Evolutionary conservation across 202 grass and related monocot genomes (phyloP), one percentile per base, ranked within the genome.

Genomic region (Carex arenaria): DNA sequence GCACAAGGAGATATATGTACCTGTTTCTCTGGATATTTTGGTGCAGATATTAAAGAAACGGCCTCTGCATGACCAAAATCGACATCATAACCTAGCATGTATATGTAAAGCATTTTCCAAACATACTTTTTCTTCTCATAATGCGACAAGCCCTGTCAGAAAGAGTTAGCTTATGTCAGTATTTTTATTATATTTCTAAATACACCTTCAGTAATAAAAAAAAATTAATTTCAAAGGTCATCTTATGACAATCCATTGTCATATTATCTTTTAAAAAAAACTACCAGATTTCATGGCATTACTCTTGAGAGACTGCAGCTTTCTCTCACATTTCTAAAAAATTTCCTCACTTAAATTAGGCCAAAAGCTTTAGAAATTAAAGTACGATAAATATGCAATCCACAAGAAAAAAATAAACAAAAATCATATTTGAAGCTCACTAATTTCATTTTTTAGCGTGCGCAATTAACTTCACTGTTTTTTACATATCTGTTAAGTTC

Each of bases 101-200:
- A 93, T 54, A 95, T 95, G 80, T 99, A 99, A 88, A 99, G 96
- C 96, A 96, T 99, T 89, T 99, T 99, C 96, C 96, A 99, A 63
- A 99, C 96, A 69, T 99, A 99, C 65, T 99, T 99, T 90, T 99
- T 99, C 90, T 99, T 99, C 85, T 99, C 96, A n/a, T 99, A 95
- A 79, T 86, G 93, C 26, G 96, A 92, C 81, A 99, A 86, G 6
- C 88, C 93, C 96, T 99, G 89, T 69, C 80, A 92, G 55, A 89
- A 15, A 89, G 62, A 56, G 88, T 86, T 65, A 59, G 30, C 28
- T 78, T 78, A 11, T 60, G 30, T 78, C 74, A 78, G 74, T 60
- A 78, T 36, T 36, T 59, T 0, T 51, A 73, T 49, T 49, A 10
- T 49, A 53, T 73, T 15, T 54, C 20, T 53, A 52, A 74, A 53